Percentiles rank a stretch among this genome's conserved stretches.
Conservation (phyloP, 1,284 basidiomycete species). For the Ustilago hordei region DNA sequence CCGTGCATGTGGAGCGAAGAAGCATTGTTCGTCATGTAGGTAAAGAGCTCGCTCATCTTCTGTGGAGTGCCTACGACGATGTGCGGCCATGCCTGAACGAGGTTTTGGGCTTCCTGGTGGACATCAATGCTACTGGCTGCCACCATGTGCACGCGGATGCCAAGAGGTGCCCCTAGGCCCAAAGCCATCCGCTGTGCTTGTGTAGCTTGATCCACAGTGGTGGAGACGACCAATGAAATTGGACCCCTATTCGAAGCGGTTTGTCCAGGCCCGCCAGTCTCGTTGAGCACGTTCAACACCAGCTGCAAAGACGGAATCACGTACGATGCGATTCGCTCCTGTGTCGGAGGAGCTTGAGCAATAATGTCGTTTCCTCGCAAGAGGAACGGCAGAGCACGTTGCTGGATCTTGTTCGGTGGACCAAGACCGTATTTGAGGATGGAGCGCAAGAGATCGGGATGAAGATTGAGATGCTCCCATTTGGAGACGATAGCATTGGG, state of each 20-base stretch:
- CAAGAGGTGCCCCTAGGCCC: slow-evolving; percentile 83
- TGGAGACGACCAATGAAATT: slow-evolving; percentile 81
- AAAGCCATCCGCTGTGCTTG: slow-evolving; percentile 97
- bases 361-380: slow-evolving; percentile 94
- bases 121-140: slow-evolving; percentile 54
- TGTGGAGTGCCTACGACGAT: slow-evolving; percentile 97
- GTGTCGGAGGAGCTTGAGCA: slow-evolving; percentile 96
- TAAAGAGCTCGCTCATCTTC: slow-evolving; percentile 89
- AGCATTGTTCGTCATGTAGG: slow-evolving; percentile 77
- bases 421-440: slow-evolving; percentile 95
- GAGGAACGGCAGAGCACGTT: slow-evolving; percentile 93
- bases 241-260: slow-evolving; percentile 71
- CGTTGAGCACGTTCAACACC: slow-evolving; percentile 54
- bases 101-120: slow-evolving; percentile 49
- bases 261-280: slow-evolving; percentile 38
- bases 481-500: slow-evolving; percentile 87
- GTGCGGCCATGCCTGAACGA: slow-evolving; percentile 75
- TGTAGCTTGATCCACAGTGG: slow-evolving; percentile 97
- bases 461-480: slow-evolving; percentile 92
- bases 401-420: slow-evolving; percentile 98
- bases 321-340: slow-evolving; percentile 97
- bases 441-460: slow-evolving; percentile 86
- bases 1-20: slow-evolving; percentile 23
- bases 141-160: slow-evolving; percentile 62
- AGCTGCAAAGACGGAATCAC: slow-evolving; percentile 65